phyloP scores from a whole-genome alignment of 2,329 filamentous ascomycete genomes.

The Keithomyces neogunnii region DNA sequence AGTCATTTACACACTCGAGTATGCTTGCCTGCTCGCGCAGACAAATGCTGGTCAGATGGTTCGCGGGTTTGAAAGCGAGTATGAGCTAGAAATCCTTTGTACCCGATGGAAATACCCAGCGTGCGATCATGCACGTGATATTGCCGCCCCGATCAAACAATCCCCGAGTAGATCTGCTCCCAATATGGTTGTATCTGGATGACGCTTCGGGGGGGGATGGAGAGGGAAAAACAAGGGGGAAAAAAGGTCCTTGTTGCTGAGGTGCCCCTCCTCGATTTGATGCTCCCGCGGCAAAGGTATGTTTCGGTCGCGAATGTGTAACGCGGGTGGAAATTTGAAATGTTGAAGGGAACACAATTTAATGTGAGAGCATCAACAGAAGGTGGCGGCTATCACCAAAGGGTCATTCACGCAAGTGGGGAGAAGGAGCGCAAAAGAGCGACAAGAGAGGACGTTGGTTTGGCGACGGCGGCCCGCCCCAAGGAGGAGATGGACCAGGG shows the following conservation, averaged over 20 bases:
- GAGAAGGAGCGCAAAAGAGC: background rate
- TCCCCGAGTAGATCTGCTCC: background rate
- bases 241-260: background rate
- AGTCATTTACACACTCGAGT: slow-evolving; percentile 2
- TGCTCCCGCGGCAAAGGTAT: slow-evolving; percentile 14
- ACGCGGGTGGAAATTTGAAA: slow-evolving; percentile 6
- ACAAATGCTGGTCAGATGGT: background rate
- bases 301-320: slow-evolving; percentile 19
- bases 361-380: slow-evolving; percentile 11
- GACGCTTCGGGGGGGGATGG: background rate
- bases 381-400: slow-evolving; percentile 3
- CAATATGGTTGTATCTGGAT: background rate
- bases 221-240: background rate
- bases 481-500: slow-evolving; percentile 5
- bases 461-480: slow-evolving; percentile 4
- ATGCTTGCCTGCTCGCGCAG: background rate
- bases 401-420: background rate
- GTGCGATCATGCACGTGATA: background rate
- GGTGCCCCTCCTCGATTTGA: background rate
- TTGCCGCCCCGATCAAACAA: background rate
- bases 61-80: background rate
- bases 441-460: slow-evolving; percentile 2
- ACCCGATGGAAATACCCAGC: background rate
- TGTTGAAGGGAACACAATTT: slow-evolving; percentile 5
- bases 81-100: background rate